These are phyloP conservation scores for Pseudocercospora macadamiae DNA, from an alignment of 2,329 filamentous ascomycete genomes.

Conservation along the genomic window DNA sequence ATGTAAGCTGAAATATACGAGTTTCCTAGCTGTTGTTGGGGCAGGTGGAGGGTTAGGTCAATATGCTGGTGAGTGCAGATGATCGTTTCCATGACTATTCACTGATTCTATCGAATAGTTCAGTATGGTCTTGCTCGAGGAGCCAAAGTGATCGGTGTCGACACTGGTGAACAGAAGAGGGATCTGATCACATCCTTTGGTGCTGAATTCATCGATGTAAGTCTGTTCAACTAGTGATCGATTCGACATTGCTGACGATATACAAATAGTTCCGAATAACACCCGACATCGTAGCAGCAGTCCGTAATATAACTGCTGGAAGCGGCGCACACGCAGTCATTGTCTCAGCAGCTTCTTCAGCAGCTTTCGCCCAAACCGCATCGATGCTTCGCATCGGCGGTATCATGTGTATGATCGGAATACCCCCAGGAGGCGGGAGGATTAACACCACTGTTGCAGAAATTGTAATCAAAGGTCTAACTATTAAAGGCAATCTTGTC, in stretches of 20 bases:
- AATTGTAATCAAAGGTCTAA: slow-evolving; percentile 52
- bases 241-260: not conserved
- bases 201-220: slow-evolving; percentile 45
- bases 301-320: slow-evolving; percentile 13
- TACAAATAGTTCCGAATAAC: not conserved
- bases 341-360: slow-evolving; percentile 47
- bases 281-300: not conserved
- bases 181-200: slow-evolving; percentile 46
- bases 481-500: slow-evolving; percentile 48
- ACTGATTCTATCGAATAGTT: no score
- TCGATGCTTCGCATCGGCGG: slow-evolving; percentile 51
- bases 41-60: slow-evolving; percentile 52
- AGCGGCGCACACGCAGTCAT: slow-evolving; percentile 48
- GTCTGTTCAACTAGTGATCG: not conserved
- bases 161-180: slow-evolving; percentile 44
- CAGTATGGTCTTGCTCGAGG: slow-evolving; percentile 50
- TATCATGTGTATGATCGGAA: slow-evolving; percentile 49
- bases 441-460: slow-evolving; percentile 47
- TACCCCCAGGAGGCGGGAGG: slow-evolving; percentile 44
- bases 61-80: slow-evolving; percentile 42
- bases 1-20: not conserved
- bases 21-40: slow-evolving; percentile 47
- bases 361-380: slow-evolving; percentile 47
- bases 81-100: no score
- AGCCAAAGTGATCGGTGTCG: slow-evolving; percentile 48